Percentiles rank a stretch among this genome's conserved stretches.
Conservation (phyloP, 345 rosid genomes). For the Sisymbrium irio region DNA sequence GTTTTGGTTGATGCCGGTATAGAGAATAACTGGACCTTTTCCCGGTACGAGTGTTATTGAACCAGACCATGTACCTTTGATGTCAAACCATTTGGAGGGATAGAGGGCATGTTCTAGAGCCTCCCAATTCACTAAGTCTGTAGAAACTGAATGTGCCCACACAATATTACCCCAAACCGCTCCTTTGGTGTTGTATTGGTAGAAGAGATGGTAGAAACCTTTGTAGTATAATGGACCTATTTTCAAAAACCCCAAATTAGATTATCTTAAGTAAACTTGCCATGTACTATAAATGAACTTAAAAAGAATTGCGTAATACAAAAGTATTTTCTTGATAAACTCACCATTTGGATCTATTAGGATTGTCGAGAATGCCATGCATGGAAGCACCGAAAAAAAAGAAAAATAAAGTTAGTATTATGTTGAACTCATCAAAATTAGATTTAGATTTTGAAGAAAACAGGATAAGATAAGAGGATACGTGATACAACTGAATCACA, state of each 20-base stretch:
- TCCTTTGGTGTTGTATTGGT: constrained; percentile 84
- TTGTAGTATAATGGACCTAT: constrained; percentile 76
- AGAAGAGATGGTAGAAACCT: constrained; percentile 81
- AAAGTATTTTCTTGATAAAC: neutral
- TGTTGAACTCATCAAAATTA: neutral
- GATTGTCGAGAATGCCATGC: neutral
- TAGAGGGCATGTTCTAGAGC: constrained; percentile 66
- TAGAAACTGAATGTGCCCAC: constrained; percentile 96
- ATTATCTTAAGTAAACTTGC: neutral
- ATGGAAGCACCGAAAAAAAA: neutral
- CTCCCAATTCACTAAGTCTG: constrained; percentile 74
- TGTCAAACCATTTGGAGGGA: constrained; percentile 68
- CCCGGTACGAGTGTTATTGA: constrained; percentile 71
- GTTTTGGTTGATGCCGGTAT: constrained; percentile 62
- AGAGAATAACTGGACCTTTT: constrained; percentile 60
- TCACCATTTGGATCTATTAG: constrained; percentile 48
- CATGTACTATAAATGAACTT: neutral
- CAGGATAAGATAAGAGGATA: neutral
- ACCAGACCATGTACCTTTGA: constrained; percentile 88
- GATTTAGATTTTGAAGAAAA: neutral
- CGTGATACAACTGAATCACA: constrained; percentile 11
- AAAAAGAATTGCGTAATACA: neutral
- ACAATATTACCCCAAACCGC: constrained; percentile 96
- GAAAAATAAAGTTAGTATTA: neutral
- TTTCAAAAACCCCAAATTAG: neutral